These are phyloP conservation scores for Cerioporus squamosus DNA, from an alignment of 1,284 basidiomycete species.

Conservation along the genomic window DNA sequence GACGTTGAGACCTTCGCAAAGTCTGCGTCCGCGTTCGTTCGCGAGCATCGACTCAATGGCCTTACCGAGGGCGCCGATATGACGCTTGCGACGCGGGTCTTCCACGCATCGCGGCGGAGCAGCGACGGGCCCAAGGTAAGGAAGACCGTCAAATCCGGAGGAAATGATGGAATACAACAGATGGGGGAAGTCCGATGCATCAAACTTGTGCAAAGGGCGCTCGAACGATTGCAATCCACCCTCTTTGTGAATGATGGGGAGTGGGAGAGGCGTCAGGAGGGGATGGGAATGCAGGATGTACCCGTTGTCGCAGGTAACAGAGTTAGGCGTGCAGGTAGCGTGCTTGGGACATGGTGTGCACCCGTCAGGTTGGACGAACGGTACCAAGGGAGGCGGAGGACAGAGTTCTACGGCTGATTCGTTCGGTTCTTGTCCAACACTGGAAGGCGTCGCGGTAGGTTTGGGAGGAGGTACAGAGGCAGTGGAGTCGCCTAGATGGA, in stretches of 20 bases:
- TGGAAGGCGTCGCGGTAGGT: constrained; percentile 18
- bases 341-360: constrained; percentile 89
- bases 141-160: constrained; percentile 66
- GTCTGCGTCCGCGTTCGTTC: constrained; percentile 66
- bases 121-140: constrained; percentile 77
- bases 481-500: constrained; percentile 37
- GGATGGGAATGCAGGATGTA: constrained; percentile 74
- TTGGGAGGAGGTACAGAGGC: constrained; percentile 21
- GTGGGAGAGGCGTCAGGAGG: constrained; percentile 58
- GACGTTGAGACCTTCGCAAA: constrained; percentile 70
- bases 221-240: constrained; percentile 27
- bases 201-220: constrained; percentile 29
- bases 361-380: constrained; percentile 64
- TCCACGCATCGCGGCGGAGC: constrained; percentile 83
- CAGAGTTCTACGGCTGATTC: constrained; percentile 43
- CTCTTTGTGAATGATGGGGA: constrained; percentile 21
- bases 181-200: constrained; percentile 41
- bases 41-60: constrained; percentile 74
- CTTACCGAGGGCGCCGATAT: constrained; percentile 80
- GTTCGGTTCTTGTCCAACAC: not conserved
- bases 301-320: constrained; percentile 74
- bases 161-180: constrained; percentile 28
- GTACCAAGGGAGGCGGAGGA: constrained; percentile 56
- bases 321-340: constrained; percentile 71
- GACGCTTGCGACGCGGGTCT: constrained; percentile 80